A percentile compares a stretch with the other conserved stretches of the same genome.
Evolutionary conservation across 768 basidiomycete genomes (phyloP).

Genomic region (Lactarius sanguifluus): DNA sequence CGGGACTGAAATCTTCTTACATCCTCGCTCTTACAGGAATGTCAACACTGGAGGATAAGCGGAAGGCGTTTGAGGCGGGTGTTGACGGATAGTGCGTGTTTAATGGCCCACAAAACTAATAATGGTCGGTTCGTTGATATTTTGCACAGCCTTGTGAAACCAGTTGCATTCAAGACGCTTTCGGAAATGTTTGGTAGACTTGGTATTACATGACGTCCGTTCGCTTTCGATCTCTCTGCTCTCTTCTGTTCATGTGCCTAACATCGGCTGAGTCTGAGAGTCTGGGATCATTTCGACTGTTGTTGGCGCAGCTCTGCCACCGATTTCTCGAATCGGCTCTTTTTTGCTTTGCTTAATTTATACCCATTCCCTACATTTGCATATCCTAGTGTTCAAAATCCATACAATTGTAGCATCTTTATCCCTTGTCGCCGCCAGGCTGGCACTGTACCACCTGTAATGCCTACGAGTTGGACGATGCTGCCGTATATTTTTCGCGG

Average conservation of each 20-base stretch:
- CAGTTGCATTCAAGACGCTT: constrained; percentile 90
- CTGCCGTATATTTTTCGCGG: background rate
- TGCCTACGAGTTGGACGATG: constrained; percentile 10
- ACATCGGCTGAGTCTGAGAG: background rate
- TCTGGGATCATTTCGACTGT: background rate
- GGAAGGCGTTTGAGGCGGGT: constrained; percentile 86
- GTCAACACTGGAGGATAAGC: constrained; percentile 91
- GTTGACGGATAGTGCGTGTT: constrained; percentile 89
- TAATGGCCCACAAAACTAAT: background rate
- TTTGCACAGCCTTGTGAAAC: constrained; percentile 76
- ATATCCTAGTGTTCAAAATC: background rate
- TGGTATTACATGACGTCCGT: constrained; percentile 45
- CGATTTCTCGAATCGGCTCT: background rate
- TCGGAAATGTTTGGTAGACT: constrained; percentile 80
- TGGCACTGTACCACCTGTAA: constrained; percentile 19
- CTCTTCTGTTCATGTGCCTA: background rate
- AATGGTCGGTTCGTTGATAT: constrained; percentile 7
- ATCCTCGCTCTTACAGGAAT: constrained; percentile 92
- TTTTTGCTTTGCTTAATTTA: constrained; percentile 24
- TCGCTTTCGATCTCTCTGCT: background rate
- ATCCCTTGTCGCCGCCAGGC: background rate
- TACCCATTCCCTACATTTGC: constrained; percentile 14
- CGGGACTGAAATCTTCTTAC: constrained; percentile 37
- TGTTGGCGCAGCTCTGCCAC: background rate
- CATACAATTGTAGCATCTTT: constrained; percentile 16